Percentiles rank a stretch among this genome's conserved stretches.
These are phyloP conservation scores for Benincasa hispida DNA, from an alignment of 306 rosid genomes.

Conservation along the genomic window DNA sequence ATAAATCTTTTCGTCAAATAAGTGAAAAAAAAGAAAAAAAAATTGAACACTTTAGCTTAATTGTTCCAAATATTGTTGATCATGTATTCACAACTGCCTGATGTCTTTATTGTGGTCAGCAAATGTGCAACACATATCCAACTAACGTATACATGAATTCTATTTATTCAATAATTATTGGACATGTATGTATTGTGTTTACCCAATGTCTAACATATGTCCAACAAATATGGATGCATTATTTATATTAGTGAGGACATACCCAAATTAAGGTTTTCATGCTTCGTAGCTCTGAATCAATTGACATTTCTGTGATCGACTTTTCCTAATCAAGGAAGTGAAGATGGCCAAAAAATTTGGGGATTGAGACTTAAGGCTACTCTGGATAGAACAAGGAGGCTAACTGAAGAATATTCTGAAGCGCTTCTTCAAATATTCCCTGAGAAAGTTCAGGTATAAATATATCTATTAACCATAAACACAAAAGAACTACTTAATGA, in stretches of 20 bases:
- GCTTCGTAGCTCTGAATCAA: not conserved
- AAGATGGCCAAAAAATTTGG: slow-evolving; percentile 90
- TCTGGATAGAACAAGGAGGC: slow-evolving; percentile 89
- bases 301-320: not conserved
- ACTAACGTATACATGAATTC: not conserved
- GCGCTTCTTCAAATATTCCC: slow-evolving; percentile 89
- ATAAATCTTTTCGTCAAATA: not conserved
- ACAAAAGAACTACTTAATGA: not conserved
- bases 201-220: not conserved
- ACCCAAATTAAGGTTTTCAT: not conserved
- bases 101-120: not conserved
- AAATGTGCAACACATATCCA: not conserved
- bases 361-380: slow-evolving; percentile 85
- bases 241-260: not conserved
- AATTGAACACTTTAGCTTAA: not conserved
- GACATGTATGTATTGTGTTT: not conserved
- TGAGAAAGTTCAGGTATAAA: slow-evolving; percentile 73
- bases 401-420: slow-evolving; percentile 93
- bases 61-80: not conserved
- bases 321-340: slow-evolving; percentile 43
- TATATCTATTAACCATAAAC: slow-evolving; percentile 4
- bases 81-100: not conserved
- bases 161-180: not conserved
- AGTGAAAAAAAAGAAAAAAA: not conserved
- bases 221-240: not conserved